Evolutionary conservation across 2,329 filamentous ascomycete genomes (phyloP).

Genomic region (Ophiostoma perfectum): DNA sequence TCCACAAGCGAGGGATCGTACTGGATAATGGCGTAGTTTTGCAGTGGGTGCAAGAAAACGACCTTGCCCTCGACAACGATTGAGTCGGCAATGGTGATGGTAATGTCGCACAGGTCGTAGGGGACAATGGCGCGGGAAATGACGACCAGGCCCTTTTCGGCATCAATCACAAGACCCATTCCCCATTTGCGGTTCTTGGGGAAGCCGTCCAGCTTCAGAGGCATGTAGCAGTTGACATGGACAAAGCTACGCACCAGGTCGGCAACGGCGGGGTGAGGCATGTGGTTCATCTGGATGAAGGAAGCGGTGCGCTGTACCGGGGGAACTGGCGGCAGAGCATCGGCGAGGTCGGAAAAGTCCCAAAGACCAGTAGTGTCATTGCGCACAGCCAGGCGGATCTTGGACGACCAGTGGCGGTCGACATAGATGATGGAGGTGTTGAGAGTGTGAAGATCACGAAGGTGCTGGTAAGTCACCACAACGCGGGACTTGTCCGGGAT

Average conservation of each 20-base stretch:
- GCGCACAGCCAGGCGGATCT: conserved; percentile 86
- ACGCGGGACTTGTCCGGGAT: conserved; percentile 81
- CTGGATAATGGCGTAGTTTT: conserved; percentile 93
- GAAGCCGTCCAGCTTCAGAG: conserved; percentile 95
- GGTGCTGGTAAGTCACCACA: conserved; percentile 92
- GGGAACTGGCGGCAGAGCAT: conserved; percentile 68
- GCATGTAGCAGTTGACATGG: conserved; percentile 86
- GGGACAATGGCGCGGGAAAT: conserved; percentile 92
- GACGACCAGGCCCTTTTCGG: conserved; percentile 88
- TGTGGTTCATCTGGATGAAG: conserved; percentile 87
- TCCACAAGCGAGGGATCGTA: conserved; percentile 93
- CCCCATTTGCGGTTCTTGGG: conserved; percentile 91
- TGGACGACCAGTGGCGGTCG: conserved; percentile 91
- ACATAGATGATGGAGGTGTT: conserved; percentile 90
- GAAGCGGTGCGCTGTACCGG: conserved; percentile 72
- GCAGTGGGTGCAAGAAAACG: conserved; percentile 89
- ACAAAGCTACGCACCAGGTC: conserved; percentile 94
- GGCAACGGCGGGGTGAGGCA: conserved; percentile 82
- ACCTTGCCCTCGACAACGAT: conserved; percentile 93
- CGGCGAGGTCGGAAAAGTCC: conserved; percentile 85
- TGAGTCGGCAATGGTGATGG: conserved; percentile 91
- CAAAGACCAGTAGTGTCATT: conserved; percentile 88
- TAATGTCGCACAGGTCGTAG: conserved; percentile 94
- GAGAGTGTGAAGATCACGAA: conserved; percentile 87
- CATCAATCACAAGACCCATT: conserved; percentile 95